Evolutionary conservation across 352 stramenopile genomes (phyloP).

Genomic region (Pythium aphanidermatum): DNA sequence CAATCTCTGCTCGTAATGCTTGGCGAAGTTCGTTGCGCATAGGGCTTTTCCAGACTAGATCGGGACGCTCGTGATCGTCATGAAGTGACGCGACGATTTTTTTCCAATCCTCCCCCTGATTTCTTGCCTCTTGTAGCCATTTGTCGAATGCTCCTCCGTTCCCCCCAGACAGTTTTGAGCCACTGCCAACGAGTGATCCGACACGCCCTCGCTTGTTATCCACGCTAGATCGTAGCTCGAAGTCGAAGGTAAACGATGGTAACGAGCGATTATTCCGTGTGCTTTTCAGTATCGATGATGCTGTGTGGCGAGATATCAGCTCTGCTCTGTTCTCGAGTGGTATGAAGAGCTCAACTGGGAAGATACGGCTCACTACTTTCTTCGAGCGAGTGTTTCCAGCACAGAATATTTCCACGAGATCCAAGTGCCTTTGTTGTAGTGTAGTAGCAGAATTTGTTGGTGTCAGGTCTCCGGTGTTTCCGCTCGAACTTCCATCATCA

Average conservation of each 20-base stretch:
- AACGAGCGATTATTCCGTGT: constrained; percentile 43
- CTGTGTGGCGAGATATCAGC: constrained; percentile 51
- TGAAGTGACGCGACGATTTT: constrained; percentile 57
- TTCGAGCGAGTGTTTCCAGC: constrained; percentile 74
- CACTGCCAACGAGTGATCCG: constrained; percentile 1
- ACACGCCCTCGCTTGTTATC: constrained; percentile 43
- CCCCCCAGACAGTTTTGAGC: constrained; percentile 1
- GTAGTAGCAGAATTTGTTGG: constrained; percentile 29
- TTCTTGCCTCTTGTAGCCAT: constrained; percentile 56
- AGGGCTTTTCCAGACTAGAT: constrained; percentile 62
- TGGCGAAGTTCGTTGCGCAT: constrained; percentile 60
- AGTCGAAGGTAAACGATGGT: constrained; percentile 65
- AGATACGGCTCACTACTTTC: constrained; percentile 69
- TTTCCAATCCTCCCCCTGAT: constrained; percentile 69
- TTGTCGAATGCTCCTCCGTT: constrained; percentile 40
- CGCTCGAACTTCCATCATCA: constrained; percentile 6
- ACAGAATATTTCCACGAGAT: constrained; percentile 80
- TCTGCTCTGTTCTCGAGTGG: constrained; percentile 45
- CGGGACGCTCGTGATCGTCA: constrained; percentile 50
- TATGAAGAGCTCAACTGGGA: constrained; percentile 79
- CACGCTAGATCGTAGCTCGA: constrained; percentile 35
- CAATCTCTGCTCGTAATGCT: constrained; percentile 52
- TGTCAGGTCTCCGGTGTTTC: constrained; percentile 25
- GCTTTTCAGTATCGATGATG: constrained; percentile 32
- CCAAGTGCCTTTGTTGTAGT: constrained; percentile 45